Evolutionary conservation across 2,329 filamentous ascomycete genomes (phyloP).

Genomic region (Colletotrichum agaves): DNA sequence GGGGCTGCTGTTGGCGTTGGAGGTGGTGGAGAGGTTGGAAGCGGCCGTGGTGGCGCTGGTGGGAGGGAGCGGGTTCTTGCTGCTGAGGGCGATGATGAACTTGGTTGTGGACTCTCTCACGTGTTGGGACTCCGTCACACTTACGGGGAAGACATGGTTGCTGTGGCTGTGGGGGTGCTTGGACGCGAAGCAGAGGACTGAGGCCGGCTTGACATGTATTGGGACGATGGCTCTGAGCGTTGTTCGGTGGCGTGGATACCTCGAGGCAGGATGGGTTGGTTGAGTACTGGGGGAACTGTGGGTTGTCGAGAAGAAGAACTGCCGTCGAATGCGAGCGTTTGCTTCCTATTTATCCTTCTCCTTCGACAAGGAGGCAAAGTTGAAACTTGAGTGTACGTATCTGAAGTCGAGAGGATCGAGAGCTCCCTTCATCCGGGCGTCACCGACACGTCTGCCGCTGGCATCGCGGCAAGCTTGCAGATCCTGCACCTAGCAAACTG

Average conservation of each 20-base stretch:
- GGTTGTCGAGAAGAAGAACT: constrained; percentile 2
- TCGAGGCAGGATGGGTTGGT: background rate
- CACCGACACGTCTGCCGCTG: background rate
- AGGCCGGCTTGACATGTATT: background rate
- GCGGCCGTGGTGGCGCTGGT: constrained; percentile 41
- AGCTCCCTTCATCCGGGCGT: constrained; percentile 11
- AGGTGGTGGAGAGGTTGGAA: constrained; percentile 22
- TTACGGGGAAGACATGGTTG: constrained; percentile 52
- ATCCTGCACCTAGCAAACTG: background rate
- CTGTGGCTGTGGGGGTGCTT: constrained; percentile 49
- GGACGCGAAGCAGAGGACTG: constrained; percentile 10
- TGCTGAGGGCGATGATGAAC: constrained; percentile 41
- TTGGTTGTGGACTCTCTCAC: constrained; percentile 51
- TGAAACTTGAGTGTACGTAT: constrained; percentile 4
- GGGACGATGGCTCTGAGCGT: background rate
- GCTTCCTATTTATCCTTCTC: constrained; percentile 23
- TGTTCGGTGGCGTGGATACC: background rate
- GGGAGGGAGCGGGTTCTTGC: constrained; percentile 47
- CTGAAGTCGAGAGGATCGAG: background rate
- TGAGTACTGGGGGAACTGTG: background rate
- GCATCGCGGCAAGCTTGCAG: background rate
- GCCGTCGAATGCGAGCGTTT: background rate
- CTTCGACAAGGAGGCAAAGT: background rate
- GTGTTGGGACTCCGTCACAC: constrained; percentile 25
- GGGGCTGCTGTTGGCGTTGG: constrained; percentile 22